Base-by-base conservation (phyloP, 352 stramenopile genomes). In the Globisporangium paddicum region DNA sequence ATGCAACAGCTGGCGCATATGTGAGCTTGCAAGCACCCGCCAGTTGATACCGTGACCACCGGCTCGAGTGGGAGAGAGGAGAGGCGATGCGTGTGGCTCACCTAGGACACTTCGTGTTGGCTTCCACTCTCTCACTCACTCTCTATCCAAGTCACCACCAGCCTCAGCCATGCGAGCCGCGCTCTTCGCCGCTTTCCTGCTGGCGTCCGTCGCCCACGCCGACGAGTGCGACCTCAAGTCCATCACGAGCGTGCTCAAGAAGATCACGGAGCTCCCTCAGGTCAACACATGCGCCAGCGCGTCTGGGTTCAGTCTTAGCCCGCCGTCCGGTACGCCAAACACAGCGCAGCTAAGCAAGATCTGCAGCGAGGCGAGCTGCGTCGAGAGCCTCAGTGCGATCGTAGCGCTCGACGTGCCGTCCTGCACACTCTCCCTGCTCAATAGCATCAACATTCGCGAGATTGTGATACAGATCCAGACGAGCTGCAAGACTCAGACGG, bases 351-450 rank as follows among this genome's bases (percentile, higher is more conserved):
- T 53, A 6, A 40, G 10, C 28, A 53, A 53, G 28, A 40, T 53
- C 47, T 53, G 47, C 4, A 13, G 8, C 18, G 47, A 53, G 10
- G 10, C 28, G 28, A 53, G 47, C 18, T 53, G 47, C 47, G 6
- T 53, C 8, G 47, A 38, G 18, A 53, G 47, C 9, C 8, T 53
- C 26, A 25, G 18, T 9, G 28, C 28, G 18, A 53, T 72, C 16
- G 35, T 18, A 8, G 13, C 21, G 5, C 35, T 71, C 34, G 49
- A 65, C 14, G 3, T 68, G 1, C 55, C 60, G n/a, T 71, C 64
- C 1, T 71, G 64, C 28, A 68, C 64, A 3, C 66, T 71, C 55
- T 41, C 38, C 14, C 66, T 71, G 64, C 32, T 71, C 16, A 67
- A 71, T 26, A 58, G 53, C 28, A 59, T 65, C 32, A 68, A 71